Conservation (phyloP, 2,329 filamentous ascomycete species). For the Phialemonium atrogriseum region DNA sequence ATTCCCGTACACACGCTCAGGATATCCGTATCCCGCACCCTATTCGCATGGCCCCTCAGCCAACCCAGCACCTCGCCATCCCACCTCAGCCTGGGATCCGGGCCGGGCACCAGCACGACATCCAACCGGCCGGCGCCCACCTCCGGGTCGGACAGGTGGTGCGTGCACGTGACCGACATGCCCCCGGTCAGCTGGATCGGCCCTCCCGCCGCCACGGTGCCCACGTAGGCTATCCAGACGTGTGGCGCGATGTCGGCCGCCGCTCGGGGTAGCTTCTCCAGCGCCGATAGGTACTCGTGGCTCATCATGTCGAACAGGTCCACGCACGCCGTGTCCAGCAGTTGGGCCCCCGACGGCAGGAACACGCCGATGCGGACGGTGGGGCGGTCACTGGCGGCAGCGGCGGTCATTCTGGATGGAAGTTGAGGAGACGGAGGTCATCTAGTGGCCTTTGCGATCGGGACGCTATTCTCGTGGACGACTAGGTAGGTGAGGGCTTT, state of each 20-base stretch:
- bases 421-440: conserved; percentile 1
- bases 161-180: conserved; percentile 28
- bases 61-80: conserved; percentile 29
- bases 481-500: too few species aligned
- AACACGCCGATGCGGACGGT: conserved; percentile 41
- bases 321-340: conserved; percentile 41
- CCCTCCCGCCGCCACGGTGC: conserved; percentile 23
- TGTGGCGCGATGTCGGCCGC: conserved; percentile 31
- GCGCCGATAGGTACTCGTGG: conserved; percentile 30
- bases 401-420: conserved; percentile 3
- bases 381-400: conserved; percentile 6
- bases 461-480: too few species aligned
- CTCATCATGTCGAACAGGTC: conserved; percentile 40
- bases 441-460: conserved; percentile 10
- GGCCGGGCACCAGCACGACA: conserved; percentile 41
- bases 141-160: conserved; percentile 33
- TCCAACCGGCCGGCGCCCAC: conserved; percentile 43
- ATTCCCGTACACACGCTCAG: conserved; percentile 44
- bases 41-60: conserved; percentile 29
- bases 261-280: conserved; percentile 25
- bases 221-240: conserved; percentile 25
- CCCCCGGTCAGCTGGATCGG: conserved; percentile 33
- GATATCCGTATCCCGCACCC: conserved; percentile 34
- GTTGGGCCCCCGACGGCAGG: conserved; percentile 35
- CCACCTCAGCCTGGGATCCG: conserved; percentile 28